Evolutionary conservation across 2,329 filamentous ascomycete genomes (phyloP).

Genomic region (Sarocladium strictum): DNA sequence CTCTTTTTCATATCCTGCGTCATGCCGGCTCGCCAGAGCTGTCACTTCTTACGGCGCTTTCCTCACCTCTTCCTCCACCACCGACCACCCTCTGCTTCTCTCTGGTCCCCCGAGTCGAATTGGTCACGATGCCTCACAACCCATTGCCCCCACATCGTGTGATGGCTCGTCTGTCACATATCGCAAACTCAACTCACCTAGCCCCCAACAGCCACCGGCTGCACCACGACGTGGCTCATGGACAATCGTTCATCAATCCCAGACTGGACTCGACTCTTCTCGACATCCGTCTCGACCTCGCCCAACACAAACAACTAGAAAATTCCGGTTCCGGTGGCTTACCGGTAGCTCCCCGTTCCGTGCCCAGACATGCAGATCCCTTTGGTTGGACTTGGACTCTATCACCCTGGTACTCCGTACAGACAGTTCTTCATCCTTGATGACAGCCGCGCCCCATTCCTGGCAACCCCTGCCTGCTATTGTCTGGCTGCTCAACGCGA

Average conservation of each 20-base stretch:
- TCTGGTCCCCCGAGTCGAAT: background rate
- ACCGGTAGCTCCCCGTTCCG: background rate
- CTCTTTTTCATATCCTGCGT: too few relatives aligned
- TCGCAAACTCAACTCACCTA: conserved; percentile 4
- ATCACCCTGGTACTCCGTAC: background rate
- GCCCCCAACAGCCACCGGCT: conserved; percentile 4
- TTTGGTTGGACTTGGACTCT: background rate
- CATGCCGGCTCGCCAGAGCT: too few relatives aligned
- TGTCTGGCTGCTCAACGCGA: background rate
- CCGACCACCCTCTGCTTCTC: too few relatives aligned
- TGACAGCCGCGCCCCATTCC: background rate
- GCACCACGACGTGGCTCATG: conserved; percentile 2
- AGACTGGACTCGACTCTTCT: background rate
- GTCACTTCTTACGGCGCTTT: too few relatives aligned
- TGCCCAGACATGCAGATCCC: background rate
- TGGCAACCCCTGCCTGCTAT: background rate
- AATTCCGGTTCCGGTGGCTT: too few relatives aligned
- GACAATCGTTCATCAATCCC: background rate
- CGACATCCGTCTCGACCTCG: background rate
- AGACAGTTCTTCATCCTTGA: background rate
- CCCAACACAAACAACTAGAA: too few relatives aligned
- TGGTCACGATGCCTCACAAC: background rate
- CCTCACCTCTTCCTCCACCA: too few relatives aligned
- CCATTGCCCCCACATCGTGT: background rate
- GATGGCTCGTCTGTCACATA: conserved; percentile 5